A percentile compares a stretch with the other conserved stretches of the same genome.
phyloP scores from a whole-genome alignment of 163 green algal genomes.

The Scenedesmus sp. region DNA sequence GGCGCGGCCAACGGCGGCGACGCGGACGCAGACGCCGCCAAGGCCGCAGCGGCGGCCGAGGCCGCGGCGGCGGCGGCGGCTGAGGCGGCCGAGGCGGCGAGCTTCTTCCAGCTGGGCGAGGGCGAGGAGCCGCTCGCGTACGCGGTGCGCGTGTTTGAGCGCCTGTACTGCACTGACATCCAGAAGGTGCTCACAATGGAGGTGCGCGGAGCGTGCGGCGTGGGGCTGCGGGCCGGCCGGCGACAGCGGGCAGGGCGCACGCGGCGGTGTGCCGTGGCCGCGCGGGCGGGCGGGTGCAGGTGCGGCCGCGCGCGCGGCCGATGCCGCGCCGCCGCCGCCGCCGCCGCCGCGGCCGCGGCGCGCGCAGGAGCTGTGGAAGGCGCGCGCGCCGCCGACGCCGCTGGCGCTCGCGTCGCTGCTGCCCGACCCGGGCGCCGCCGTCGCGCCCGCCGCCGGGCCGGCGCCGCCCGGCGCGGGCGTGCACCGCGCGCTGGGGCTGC shows the following conservation, averaged over 20 bases:
- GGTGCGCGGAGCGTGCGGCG: conserved; percentile 53
- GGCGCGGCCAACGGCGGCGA: neutral
- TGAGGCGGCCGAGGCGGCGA: conserved; percentile 59
- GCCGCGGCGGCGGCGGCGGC: conserved; percentile 23
- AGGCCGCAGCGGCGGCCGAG: conserved; percentile 11
- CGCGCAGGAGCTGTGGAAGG: conserved; percentile 86
- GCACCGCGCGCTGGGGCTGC: conserved; percentile 72
- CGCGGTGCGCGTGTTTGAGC: conserved; percentile 82
- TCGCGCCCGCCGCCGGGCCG: too few species aligned
- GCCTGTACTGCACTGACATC: conserved; percentile 84
- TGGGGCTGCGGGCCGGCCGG: too few species aligned
- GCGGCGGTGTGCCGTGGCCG: too few species aligned
- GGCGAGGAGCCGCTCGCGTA: conserved; percentile 78
- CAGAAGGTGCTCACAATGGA: conserved; percentile 76
- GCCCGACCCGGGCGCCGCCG: neutral
- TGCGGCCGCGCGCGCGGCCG: too few species aligned
- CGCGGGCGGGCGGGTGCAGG: too few species aligned
- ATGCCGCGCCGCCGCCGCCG: too few species aligned
- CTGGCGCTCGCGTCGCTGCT: conserved; percentile 65
- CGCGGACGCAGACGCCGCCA: neutral
- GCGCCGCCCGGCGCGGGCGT: too few species aligned
- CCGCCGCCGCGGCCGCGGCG: too few species aligned
- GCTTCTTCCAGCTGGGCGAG: conserved; percentile 72
- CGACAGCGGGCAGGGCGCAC: too few species aligned
- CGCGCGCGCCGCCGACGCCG: conserved; percentile 65